Percentiles rank a stretch among this genome's conserved stretches.
phyloP scores from a whole-genome alignment of 1,139 yeast species.

The Yamadazyma epiphylla region DNA sequence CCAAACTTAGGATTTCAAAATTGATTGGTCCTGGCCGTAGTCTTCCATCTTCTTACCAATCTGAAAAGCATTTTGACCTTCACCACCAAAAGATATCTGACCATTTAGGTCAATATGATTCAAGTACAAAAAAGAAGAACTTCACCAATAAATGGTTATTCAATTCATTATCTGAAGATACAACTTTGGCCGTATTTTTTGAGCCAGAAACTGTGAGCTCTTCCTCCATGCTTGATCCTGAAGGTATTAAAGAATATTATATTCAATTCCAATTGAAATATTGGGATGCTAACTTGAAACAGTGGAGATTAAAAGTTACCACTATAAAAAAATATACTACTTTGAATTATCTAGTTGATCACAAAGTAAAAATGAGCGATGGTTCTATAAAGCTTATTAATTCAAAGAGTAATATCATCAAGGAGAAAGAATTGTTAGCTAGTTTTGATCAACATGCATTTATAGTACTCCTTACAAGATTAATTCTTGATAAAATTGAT shows the following conservation, averaged over 20 bases:
- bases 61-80: conserved; percentile 17
- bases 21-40: conserved; percentile 27
- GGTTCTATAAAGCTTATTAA: conserved; percentile 13
- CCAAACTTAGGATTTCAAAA: conserved; percentile 25
- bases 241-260: conserved; percentile 19
- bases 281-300: conserved; percentile 18
- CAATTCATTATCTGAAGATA: conserved; percentile 17
- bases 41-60: conserved; percentile 31
- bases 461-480: conserved; percentile 26
- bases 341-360: conserved; percentile 13
- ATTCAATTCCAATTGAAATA: conserved; percentile 31
- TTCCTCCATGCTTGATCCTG: conserved; percentile 13
- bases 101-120: conserved; percentile 27
- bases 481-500: conserved; percentile 32
- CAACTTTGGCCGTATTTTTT: conserved; percentile 28
- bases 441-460: conserved; percentile 33
- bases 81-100: conserved; percentile 35
- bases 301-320: conserved; percentile 26
- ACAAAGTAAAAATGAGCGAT: conserved; percentile 15
- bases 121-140: conserved; percentile 22
- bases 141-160: conserved; percentile 38
- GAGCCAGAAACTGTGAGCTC: conserved; percentile 29
- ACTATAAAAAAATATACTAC: conserved; percentile 32
- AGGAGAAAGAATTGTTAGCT: conserved; percentile 22
- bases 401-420: conserved; percentile 19